phyloP scores from a whole-genome alignment of 129 eudicot genomes.

The Smallanthus sonchifolius region DNA sequence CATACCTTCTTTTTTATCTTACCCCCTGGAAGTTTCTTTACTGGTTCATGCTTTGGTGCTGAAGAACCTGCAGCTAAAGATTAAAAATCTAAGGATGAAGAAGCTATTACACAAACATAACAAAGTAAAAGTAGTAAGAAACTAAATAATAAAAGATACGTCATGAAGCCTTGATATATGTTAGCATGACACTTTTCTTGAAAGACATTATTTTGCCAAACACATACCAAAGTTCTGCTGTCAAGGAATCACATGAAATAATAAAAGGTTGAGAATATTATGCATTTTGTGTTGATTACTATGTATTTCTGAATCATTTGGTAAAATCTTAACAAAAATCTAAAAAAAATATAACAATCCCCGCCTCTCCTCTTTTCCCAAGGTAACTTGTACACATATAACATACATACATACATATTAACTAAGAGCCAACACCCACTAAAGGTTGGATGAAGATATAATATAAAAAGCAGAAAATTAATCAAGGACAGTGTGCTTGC shows the following conservation, averaged over 20 bases:
- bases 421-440: not conserved
- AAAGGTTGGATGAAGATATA: not conserved
- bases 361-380: not conserved
- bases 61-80: conserved; percentile 56
- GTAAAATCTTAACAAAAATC: no score
- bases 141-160: not conserved
- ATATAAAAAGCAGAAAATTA: not conserved
- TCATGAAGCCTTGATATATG: not conserved
- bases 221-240: not conserved
- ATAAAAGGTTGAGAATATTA: not conserved
- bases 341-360: not conserved
- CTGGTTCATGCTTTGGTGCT: conserved; percentile 63
- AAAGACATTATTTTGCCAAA: not conserved
- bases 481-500: not conserved
- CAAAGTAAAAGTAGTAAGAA: not conserved
- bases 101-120: not conserved
- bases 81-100: not conserved
- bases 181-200: not conserved
- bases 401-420: no score
- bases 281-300: not conserved
- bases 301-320: no score
- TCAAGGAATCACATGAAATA: not conserved
- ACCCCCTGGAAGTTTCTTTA: conserved; percentile 87
- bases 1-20: conserved; percentile 82
- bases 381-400: not conserved